Evolutionary conservation across 768 basidiomycete species (phyloP).

Genomic region (Mycena leptocephala): DNA sequence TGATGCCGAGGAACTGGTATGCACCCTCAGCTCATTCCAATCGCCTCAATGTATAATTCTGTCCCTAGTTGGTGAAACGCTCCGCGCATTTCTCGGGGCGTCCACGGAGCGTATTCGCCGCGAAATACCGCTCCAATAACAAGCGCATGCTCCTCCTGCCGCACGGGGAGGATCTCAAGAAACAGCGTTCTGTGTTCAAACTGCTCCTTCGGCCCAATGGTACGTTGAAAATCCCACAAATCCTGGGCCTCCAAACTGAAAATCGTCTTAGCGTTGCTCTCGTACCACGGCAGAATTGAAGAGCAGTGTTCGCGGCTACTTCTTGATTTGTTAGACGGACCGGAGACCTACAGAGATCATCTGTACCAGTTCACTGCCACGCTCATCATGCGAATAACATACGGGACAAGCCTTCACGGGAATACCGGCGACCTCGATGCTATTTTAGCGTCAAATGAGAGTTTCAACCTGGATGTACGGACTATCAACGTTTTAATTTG

Average conservation of each 20-base stretch:
- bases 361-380: constrained; percentile 4
- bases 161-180: not conserved
- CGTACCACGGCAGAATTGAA: constrained; percentile 4
- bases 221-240: not conserved
- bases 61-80: not conserved
- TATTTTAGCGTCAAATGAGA: not conserved
- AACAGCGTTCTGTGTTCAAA: constrained; percentile 4
- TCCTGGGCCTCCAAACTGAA: not conserved
- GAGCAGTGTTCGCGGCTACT: not conserved
- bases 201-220: not conserved
- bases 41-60: not conserved
- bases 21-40: not conserved
- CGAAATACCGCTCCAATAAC: constrained; percentile 6
- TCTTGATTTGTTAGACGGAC: not conserved
- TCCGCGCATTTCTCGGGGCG: not conserved
- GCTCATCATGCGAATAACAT: constrained; percentile 8
- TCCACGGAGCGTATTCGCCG: not conserved
- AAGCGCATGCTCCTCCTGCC: constrained; percentile 16
- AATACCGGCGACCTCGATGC: not conserved
- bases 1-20: constrained; percentile 7
- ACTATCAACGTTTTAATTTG: too few species aligned
- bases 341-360: not conserved
- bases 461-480: constrained; percentile 3
- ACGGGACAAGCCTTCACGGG: not conserved
- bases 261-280: not conserved